Evolutionary conservation across 176 grass and related monocot species (phyloP), one percentile per base, ranked within the genome.

Genomic region (Hyparrhenia diplandra): DNA sequence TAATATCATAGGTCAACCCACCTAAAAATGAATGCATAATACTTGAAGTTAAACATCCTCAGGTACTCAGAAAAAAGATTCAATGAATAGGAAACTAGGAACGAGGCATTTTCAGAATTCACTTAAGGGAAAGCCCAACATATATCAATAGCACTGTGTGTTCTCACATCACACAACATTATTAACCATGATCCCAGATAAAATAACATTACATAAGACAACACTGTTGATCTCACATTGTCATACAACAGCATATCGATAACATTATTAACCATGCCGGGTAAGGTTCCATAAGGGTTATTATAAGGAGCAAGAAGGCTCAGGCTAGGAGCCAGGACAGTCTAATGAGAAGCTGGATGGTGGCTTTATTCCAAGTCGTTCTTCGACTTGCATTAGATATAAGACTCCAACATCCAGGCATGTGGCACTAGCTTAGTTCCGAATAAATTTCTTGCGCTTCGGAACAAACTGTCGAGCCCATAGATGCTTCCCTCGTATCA

Each of bases 381-480:
- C 14, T 14, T 3, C 16, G 8, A 5, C 34, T 60, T 28, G 25
- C 12, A 17, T 40, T 39, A 84, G 14, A 27, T 41, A 40, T 37
- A 20, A 21, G 9, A 11, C 17, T 17, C 39, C 3, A 21, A 23
- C 34, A 70, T 77, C 55, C 28, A 77, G 9, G 27, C 20, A 36
- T 46, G 24, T 25, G 23, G 20, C 4, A 40, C 71, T 28, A 37
- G 29, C 55, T 71, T 24, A 75, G 10, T 28, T 32, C n/a, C 31
- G n/a, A n/a, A n/a, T n/a, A n/a, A 8, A 18, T 69, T 74, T 92
- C 37, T 85, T 89, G 25, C 76, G 58, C 67, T 88, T 91, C 6
- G 89, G 92, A 42, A 94, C 86, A 60, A 85, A 94, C 14, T 88
- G 87, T 10, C 92, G 83, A 75, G 81, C 92, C 89, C 92, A 94